phyloP scores from a whole-genome alignment of 768 basidiomycete genomes.

The Inosperma sp. region DNA sequence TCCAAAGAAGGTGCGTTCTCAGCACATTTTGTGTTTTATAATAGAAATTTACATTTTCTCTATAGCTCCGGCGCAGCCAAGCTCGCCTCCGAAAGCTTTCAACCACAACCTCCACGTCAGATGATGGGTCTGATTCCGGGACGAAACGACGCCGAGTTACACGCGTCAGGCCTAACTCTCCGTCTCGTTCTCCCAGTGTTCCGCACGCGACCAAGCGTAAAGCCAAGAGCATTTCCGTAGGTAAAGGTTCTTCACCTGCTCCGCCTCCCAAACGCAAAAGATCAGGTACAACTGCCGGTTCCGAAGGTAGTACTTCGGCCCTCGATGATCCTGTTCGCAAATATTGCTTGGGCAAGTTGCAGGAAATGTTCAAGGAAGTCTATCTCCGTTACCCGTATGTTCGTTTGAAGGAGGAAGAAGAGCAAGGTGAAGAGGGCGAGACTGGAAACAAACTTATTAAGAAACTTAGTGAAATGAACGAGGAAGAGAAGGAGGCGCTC shows the following conservation, averaged over 20 bases:
- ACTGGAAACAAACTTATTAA: constrained; percentile 26
- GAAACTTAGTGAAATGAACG: constrained; percentile 50
- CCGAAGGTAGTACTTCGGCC: constrained; percentile 27
- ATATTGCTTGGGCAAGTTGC: constrained; percentile 74
- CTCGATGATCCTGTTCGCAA: constrained; percentile 71
- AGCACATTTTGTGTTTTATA: constrained; percentile 10
- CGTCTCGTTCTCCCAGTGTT: constrained; percentile 29
- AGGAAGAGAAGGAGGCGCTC: constrained; percentile 54
- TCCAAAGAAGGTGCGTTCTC: constrained; percentile 41
- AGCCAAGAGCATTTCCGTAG: constrained; percentile 30
- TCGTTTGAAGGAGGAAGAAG: constrained; percentile 29
- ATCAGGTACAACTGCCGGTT: constrained; percentile 4
- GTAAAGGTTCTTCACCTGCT: constrained; percentile 17
- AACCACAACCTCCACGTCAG: constrained; percentile 37
- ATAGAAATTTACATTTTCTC: constrained; percentile 6
- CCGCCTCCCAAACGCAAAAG: constrained; percentile 23
- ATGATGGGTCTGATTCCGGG: constrained; percentile 34
- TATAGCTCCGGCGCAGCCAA: constrained; percentile 47
- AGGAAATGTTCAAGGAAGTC: constrained; percentile 65
- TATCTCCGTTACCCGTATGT: constrained; percentile 67
- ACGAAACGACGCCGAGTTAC: constrained; percentile 25
- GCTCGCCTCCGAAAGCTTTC: constrained; percentile 31
- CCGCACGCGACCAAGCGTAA: constrained; percentile 51
- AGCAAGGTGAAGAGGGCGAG: constrained; percentile 15
- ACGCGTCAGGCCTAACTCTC: constrained; percentile 26